Evolutionary conservation across 1,284 basidiomycete species (phyloP).

Genomic region (Volvariella surrecta): DNA sequence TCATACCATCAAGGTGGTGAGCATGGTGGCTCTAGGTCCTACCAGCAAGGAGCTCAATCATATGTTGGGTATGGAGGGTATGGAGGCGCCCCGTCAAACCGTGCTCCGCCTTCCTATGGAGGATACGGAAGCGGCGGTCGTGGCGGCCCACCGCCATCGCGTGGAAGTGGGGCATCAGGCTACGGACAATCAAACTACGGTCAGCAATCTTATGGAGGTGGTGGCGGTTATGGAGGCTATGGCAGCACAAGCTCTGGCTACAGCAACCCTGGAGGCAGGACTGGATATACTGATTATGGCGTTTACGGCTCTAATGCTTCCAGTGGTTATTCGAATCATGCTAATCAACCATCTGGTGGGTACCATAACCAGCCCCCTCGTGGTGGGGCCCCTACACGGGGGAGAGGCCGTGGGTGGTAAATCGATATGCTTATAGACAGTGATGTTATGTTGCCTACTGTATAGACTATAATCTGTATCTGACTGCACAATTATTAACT

Average conservation of each 20-base stretch:
- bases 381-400: conserved; percentile 9
- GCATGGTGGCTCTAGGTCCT: conserved; percentile 4
- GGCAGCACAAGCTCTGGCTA: conserved; percentile 10
- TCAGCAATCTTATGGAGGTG: no score
- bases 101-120: not conserved
- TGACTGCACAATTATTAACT: no score
- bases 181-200: not conserved
- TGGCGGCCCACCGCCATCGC: conserved; percentile 6
- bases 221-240: conserved; percentile 15
- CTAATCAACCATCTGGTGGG: conserved; percentile 12
- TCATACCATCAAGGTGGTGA: conserved; percentile 20
- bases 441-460: conserved; percentile 2
- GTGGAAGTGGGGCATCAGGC: not conserved
- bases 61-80: conserved; percentile 22
- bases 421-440: conserved; percentile 5
- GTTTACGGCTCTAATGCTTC: conserved; percentile 15
- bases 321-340: conserved; percentile 8
- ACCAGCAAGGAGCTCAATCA: conserved; percentile 13
- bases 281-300: conserved; percentile 12
- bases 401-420: conserved; percentile 30
- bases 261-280: conserved; percentile 14
- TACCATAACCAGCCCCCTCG: conserved; percentile 12
- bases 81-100: conserved; percentile 3
- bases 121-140: not conserved
- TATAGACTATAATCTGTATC: no score